Evolutionary conservation across 2,329 filamentous ascomycete species (phyloP), one percentile per base, ranked within the genome.

Genomic region (Stemphylium lycopersici): DNA sequence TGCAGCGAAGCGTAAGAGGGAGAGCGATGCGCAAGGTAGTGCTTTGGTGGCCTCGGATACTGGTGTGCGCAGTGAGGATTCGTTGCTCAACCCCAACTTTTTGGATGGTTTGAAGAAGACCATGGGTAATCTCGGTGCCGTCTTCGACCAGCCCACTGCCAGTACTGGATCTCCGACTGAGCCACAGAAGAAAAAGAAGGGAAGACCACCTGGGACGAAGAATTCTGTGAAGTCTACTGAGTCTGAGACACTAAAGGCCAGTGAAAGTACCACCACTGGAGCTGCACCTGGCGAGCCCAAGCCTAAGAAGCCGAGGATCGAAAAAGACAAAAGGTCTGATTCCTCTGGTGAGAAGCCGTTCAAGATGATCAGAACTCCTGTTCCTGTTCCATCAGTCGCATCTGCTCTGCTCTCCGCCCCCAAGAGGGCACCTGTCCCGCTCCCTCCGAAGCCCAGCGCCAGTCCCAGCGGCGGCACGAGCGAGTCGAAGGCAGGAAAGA

Each of bases 1-100:
- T 41, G 48, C 46, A 7, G 59, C 58, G 47, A 68, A 68, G 52
- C 58, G 62, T 32, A 67, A 68, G 47, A 53, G 59, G 42, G 48
- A 53, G 33, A 55, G 40, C n/a, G 43, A 55, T 24, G 48, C 3
- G 4, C 34, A 43, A 15, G 42, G 24, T 4, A 46, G 43, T 15
- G 11, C 31, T 5, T 33, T 46, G 15, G n/a, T 24, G 6, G 16
- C 13, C 13, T 24, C 15, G 13, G 3, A 8, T 6, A 46, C 32
- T 33, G 12, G 26, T 6, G 6, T 20, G 6, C 22, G 20, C 31
- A 31, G 31, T 10, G n/a, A 26, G 4, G 15, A 6, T 6, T 49
- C 48, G 7, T n/a, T 52, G 13, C 49, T 63, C 8, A 52, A 52
- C 2, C 33, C 32, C 3, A 29, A 49, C 6, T 61, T 62, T 48